These are phyloP conservation scores for Phytophthora ramorum DNA, from an alignment of 352 stramenopile species.

Conservation along the genomic window DNA sequence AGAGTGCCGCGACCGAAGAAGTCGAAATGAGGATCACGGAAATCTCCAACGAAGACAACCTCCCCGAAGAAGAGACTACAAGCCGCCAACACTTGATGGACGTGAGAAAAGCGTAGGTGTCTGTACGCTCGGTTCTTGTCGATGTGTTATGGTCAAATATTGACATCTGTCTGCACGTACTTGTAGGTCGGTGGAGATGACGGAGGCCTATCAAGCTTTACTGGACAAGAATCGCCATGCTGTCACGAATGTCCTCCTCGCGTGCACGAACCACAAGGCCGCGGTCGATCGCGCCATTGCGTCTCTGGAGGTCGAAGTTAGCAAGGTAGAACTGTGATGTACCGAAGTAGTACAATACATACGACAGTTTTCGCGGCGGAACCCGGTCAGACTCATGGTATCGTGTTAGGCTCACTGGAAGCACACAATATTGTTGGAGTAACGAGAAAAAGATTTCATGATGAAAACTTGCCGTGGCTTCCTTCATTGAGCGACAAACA, in stretches of 20 bases:
- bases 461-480: conserved; percentile 26
- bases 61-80: conserved; percentile 49
- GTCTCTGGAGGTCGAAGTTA: conserved; percentile 65
- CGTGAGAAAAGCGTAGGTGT: conserved; percentile 63
- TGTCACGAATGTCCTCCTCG: conserved; percentile 65
- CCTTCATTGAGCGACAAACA: conserved; percentile 6
- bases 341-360: too few species aligned
- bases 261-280: conserved; percentile 75
- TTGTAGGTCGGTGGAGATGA: conserved; percentile 57
- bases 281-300: conserved; percentile 64
- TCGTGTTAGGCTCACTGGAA: conserved; percentile 16
- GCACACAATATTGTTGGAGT: conserved; percentile 37
- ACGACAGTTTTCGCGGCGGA: conserved; percentile 12
- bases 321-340: conserved; percentile 54
- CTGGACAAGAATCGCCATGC: conserved; percentile 70
- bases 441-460: conserved; percentile 32
- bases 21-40: conserved; percentile 75
- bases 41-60: conserved; percentile 68
- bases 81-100: conserved; percentile 52
- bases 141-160: background rate
- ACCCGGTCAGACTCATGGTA: background rate
- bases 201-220: conserved; percentile 51
- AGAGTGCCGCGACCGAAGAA: conserved; percentile 63
- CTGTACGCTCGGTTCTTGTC: background rate
- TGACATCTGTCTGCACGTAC: conserved; percentile 4